These are phyloP conservation scores for Fagus sylvatica DNA, from an alignment of 306 rosid species.

Conservation along the genomic window DNA sequence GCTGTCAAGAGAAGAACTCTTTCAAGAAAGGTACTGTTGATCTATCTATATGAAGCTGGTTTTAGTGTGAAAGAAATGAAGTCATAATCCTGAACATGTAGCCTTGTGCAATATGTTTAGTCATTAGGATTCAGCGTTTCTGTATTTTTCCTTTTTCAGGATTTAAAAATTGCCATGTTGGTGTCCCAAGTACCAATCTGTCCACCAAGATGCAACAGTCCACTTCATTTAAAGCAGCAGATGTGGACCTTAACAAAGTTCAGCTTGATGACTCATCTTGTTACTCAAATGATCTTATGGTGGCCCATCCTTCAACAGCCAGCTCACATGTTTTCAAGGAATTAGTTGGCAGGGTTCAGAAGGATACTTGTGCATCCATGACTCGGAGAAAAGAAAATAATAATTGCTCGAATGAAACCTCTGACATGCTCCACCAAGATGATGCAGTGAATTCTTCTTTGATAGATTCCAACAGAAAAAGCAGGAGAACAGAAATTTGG, in stretches of 20 bases:
- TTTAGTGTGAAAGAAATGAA: neutral
- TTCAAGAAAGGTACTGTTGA: slow-evolving; percentile 18
- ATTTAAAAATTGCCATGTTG: slow-evolving; percentile 17
- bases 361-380: slow-evolving; percentile 18
- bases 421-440: slow-evolving; percentile 26
- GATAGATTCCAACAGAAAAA: slow-evolving; percentile 19
- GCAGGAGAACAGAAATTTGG: slow-evolving; percentile 19
- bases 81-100: neutral
- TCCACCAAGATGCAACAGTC: slow-evolving; percentile 22
- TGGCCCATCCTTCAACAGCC: slow-evolving; percentile 39
- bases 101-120: neutral
- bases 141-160: slow-evolving; percentile 26
- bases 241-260: slow-evolving; percentile 55
- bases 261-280: slow-evolving; percentile 40
- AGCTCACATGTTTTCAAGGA: slow-evolving; percentile 32
- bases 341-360: slow-evolving; percentile 24
- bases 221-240: slow-evolving; percentile 24
- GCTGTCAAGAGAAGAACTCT: slow-evolving; percentile 16
- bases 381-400: slow-evolving; percentile 18
- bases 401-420: slow-evolving; percentile 29
- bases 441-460: slow-evolving; percentile 22
- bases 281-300: slow-evolving; percentile 43
- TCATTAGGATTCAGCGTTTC: neutral
- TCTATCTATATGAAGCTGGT: neutral
- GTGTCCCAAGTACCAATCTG: slow-evolving; percentile 9